Base-by-base conservation (phyloP, 768 basidiomycete species). In the Pilatotrama ljubarskyi region DNA sequence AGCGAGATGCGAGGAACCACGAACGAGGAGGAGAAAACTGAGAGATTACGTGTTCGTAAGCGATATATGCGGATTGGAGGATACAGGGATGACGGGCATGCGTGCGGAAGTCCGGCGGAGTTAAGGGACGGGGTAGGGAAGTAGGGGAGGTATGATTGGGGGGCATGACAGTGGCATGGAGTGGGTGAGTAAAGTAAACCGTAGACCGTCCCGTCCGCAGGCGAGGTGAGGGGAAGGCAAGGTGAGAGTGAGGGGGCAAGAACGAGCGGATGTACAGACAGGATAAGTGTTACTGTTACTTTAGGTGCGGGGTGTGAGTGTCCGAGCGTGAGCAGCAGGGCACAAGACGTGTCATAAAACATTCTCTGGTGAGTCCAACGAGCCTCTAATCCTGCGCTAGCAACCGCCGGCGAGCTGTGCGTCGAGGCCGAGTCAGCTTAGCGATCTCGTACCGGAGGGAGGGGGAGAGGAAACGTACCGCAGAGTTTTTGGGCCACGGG, bases 401-500 rank as follows among this genome's bases (percentile, higher is more conserved):
- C 55, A 57, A 4, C 47, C 47, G 38, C 54, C 54, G 43, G 54
- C 43, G 22, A 18, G 32, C 54, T 55, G 26, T 15, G n/a, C n/a
- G n/a, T n/a, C n/a, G n/a, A n/a, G n/a, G n/a, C n/a, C n/a, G n/a
- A n/a, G n/a, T n/a, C n/a, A n/a, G n/a, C n/a, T n/a, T n/a, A n/a
- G n/a, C n/a, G n/a, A n/a, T n/a, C n/a, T n/a, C n/a, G n/a, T n/a
- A n/a, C n/a, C 10, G 55, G 15, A 25, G 13, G 38, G 24, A 26
- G 11, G 20, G 17, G 9, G 46, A 17, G 11, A 42, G 18, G 22
- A 6, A 4, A 57, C 66, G 35, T 55, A 69, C 70, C 61, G 64
- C 53, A 13, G 67, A 65, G 64, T 74, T 74, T 66, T 72, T 74
- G 22, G 74, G 74, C 67, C 69, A 70, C 18, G 72, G 48, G 59